Evolutionary conservation across 106 monocot genomes (phyloP).

Genomic region (Dactylorhiza incarnata): DNA sequence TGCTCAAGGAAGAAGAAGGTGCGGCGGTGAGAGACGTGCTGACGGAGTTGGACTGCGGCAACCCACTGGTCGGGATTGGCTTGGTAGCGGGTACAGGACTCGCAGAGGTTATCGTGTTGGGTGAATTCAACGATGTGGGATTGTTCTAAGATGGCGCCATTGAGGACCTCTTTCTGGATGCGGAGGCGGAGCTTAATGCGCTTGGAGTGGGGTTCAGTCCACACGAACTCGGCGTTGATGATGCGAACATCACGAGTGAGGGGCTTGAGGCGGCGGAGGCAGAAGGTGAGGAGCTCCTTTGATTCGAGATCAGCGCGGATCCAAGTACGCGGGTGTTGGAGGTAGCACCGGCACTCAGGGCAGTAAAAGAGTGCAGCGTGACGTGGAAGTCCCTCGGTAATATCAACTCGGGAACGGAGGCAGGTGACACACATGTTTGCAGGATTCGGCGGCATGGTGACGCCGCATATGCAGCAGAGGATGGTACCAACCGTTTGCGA

Average conservation of each 20-base stretch:
- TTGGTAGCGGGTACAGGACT: slow-evolving; percentile 49
- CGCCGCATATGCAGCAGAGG: slow-evolving; percentile 55
- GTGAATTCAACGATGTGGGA: slow-evolving; percentile 65
- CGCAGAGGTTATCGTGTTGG: slow-evolving; percentile 73
- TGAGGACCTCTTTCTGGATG: slow-evolving; percentile 61
- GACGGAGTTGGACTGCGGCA: slow-evolving; percentile 85
- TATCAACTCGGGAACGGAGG: slow-evolving; percentile 39
- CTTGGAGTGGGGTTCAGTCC: slow-evolving; percentile 96
- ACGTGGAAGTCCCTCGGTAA: slow-evolving; percentile 48
- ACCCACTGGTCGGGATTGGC: slow-evolving; percentile 92
- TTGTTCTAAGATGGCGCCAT: slow-evolving; percentile 71
- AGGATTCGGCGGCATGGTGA: slow-evolving; percentile 38
- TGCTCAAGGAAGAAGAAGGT: slow-evolving; percentile 91
- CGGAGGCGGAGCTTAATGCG: slow-evolving; percentile 59
- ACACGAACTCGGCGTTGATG: slow-evolving; percentile 59
- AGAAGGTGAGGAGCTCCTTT: slow-evolving; percentile 40
- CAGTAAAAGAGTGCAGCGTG: slow-evolving; percentile 40
- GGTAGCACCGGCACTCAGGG: slow-evolving; percentile 55
- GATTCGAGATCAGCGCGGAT: slow-evolving; percentile 50
- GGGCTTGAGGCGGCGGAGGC: slow-evolving; percentile 26
- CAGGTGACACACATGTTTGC: slow-evolving; percentile 61
- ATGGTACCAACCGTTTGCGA: slow-evolving; percentile 36
- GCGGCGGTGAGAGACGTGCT: slow-evolving; percentile 78
- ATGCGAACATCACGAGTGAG: slow-evolving; percentile 26
- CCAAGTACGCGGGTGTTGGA: slow-evolving; percentile 48